A percentile compares a stretch with the other conserved stretches of the same genome.
These are phyloP conservation scores for Gryganskiella cystojenkinii DNA, from an alignment of 192 early-diverging fungal species.

Conservation along the genomic window DNA sequence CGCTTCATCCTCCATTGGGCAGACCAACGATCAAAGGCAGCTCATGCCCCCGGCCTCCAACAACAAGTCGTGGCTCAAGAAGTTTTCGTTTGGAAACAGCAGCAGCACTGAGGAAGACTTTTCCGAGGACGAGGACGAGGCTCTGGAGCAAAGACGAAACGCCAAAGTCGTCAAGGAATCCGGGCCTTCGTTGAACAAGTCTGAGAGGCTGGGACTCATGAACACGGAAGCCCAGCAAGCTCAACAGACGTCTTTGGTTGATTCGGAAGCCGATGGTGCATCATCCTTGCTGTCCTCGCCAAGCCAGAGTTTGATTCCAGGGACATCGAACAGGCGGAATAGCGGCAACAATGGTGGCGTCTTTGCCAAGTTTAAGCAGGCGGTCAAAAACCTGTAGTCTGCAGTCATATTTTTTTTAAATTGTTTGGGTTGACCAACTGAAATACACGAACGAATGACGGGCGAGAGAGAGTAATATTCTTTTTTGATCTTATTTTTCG, in stretches of 20 bases:
- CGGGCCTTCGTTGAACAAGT: no score
- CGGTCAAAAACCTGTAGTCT: slow-evolving; percentile 31
- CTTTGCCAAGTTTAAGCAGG: slow-evolving; percentile 45
- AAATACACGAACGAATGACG: no score
- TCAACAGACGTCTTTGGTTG: no score
- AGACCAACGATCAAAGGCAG: background rate
- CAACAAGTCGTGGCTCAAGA: slow-evolving; percentile 35
- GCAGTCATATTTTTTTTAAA: background rate
- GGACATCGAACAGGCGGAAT: background rate
- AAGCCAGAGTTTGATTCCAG: background rate
- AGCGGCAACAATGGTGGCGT: slow-evolving; percentile 4
- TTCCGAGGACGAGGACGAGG: slow-evolving; percentile 9
- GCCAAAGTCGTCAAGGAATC: no score
- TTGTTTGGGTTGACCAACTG: background rate
- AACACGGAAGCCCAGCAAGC: no score
- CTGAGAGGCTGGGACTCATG: no score
- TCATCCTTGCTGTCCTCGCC: background rate
- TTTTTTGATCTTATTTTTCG: no score
- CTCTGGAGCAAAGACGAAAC: background rate
- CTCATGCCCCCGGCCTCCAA: background rate
- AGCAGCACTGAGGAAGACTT: slow-evolving; percentile 29
- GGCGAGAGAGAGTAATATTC: no score
- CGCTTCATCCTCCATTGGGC: no score
- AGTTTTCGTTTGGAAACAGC: slow-evolving; percentile 33
- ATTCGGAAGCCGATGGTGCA: no score